Percentiles rank a stretch among this genome's conserved stretches.
Conservation (phyloP, 2,329 filamentous ascomycete species). For the Fusarium dimerum region DNA sequence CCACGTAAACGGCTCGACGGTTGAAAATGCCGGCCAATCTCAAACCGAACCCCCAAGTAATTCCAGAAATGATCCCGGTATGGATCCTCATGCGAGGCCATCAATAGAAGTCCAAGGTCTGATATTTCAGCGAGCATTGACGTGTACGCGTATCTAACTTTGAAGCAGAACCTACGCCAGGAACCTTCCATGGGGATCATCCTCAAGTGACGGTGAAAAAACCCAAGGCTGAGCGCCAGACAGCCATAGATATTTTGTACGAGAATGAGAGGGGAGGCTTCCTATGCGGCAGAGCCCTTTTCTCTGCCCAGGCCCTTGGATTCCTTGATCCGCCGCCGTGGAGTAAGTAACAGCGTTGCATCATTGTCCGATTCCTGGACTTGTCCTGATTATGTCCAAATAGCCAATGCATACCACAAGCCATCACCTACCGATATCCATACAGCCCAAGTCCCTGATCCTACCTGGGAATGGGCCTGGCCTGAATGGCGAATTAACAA, state of each 20-base stretch:
- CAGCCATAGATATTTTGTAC: conserved; percentile 82
- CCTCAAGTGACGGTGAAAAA: conserved; percentile 39
- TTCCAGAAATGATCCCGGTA: conserved; percentile 11
- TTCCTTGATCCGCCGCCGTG: conserved; percentile 84
- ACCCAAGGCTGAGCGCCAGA: conserved; percentile 44
- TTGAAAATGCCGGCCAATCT: conserved; percentile 10
- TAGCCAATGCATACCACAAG: conserved; percentile 64
- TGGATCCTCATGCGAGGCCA: conserved; percentile 27
- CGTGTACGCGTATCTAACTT: conserved; percentile 9
- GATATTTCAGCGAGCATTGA: not conserved
- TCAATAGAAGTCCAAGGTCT: conserved; percentile 38
- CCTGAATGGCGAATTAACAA: conserved; percentile 65
- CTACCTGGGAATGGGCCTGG: conserved; percentile 89
- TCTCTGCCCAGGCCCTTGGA: conserved; percentile 81
- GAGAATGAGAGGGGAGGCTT: conserved; percentile 94
- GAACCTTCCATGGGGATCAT: conserved; percentile 20
- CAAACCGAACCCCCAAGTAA: conserved; percentile 2
- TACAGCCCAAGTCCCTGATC: conserved; percentile 91
- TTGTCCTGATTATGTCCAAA: conserved; percentile 6
- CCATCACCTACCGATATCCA: conserved; percentile 67
- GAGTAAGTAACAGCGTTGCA: conserved; percentile 47
- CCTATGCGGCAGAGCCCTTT: conserved; percentile 85
- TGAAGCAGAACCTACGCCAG: conserved; percentile 33
- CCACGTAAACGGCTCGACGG: conserved; percentile 13
- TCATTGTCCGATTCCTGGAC: not conserved